Conservation (phyloP, 768 basidiomycete species). For the Lactarius hengduanensis region DNA sequence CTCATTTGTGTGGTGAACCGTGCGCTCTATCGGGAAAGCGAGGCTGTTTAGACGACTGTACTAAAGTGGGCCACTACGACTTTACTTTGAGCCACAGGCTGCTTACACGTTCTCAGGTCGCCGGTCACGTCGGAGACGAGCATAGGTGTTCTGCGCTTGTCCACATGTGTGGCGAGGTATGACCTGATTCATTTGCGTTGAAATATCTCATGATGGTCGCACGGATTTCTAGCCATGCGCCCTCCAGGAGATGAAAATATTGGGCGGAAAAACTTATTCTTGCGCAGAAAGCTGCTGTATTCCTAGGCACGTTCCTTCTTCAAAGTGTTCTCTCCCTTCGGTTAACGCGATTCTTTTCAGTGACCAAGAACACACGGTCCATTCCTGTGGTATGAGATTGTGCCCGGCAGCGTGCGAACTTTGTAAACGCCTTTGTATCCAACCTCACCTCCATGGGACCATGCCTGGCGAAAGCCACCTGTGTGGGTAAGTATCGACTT, state of each 20-base stretch:
- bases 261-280: constrained; percentile 16
- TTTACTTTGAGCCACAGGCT: background rate
- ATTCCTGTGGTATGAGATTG: constrained; percentile 50
- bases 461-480: constrained; percentile 44
- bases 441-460: constrained; percentile 54
- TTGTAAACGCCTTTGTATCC: constrained; percentile 54
- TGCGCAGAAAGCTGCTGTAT: constrained; percentile 21
- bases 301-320: constrained; percentile 15
- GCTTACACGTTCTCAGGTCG: constrained; percentile 37
- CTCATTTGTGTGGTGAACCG: constrained; percentile 53
- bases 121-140: constrained; percentile 46
- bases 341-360: constrained; percentile 33
- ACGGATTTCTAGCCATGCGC: constrained; percentile 20
- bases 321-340: too few relatives aligned
- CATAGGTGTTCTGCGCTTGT: constrained; percentile 53
- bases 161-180: constrained; percentile 57
- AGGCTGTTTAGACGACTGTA: constrained; percentile 54
- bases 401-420: constrained; percentile 57
- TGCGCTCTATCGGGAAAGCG: constrained; percentile 47
- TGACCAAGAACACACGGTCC: constrained; percentile 43
- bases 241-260: constrained; percentile 15
- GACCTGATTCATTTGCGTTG: constrained; percentile 6
- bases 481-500: constrained; percentile 47
- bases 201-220: background rate
- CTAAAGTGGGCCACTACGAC: constrained; percentile 41